A percentile compares a stretch with the other conserved stretches of the same genome.
phyloP scores from a whole-genome alignment of 768 basidiomycete species.

The Lyophyllum shimeji region DNA sequence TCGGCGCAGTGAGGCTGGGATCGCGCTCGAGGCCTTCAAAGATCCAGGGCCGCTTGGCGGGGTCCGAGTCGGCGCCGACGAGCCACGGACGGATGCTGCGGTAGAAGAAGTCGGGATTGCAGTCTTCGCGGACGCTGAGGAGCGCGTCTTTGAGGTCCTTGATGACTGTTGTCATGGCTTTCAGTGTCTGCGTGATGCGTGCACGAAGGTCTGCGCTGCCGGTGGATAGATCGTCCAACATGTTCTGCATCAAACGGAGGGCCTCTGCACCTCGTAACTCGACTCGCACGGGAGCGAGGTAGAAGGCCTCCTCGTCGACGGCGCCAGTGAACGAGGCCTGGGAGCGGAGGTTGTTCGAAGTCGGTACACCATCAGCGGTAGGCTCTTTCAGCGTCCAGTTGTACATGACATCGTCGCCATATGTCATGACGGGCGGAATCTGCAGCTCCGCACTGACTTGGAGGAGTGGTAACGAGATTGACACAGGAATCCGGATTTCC shows the following conservation, averaged over 20 bases:
- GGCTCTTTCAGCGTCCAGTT: slow-evolving; percentile 63
- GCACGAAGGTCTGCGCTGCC: slow-evolving; percentile 63
- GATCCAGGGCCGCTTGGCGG: slow-evolving; percentile 40
- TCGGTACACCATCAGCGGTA: slow-evolving; percentile 31
- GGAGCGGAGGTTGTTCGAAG: slow-evolving; percentile 62
- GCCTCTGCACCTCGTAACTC: slow-evolving; percentile 88
- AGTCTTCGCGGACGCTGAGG: slow-evolving; percentile 65
- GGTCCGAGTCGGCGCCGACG: slow-evolving; percentile 64
- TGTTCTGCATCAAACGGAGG: slow-evolving; percentile 81
- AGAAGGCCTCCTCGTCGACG: slow-evolving; percentile 86
- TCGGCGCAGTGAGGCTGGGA: slow-evolving; percentile 38
- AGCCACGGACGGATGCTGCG: slow-evolving; percentile 82
- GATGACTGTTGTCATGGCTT: slow-evolving; percentile 62
- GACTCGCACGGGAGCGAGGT: slow-evolving; percentile 84
- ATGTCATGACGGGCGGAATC: slow-evolving; percentile 88
- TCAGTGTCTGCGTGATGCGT: slow-evolving; percentile 68
- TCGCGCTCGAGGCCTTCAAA: slow-evolving; percentile 58
- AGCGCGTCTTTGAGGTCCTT: slow-evolving; percentile 64
- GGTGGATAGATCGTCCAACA: slow-evolving; percentile 90
- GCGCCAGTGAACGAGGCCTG: slow-evolving; percentile 77
- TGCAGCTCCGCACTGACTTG: slow-evolving; percentile 71
- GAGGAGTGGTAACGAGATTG: slow-evolving; percentile 77
- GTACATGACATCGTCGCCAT: slow-evolving; percentile 91
- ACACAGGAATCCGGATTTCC: slow-evolving; percentile 65
- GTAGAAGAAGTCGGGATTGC: slow-evolving; percentile 78